Evolutionary conservation across 805 yeast genomes (phyloP).

Genomic region (Henningerozyma blattae): DNA sequence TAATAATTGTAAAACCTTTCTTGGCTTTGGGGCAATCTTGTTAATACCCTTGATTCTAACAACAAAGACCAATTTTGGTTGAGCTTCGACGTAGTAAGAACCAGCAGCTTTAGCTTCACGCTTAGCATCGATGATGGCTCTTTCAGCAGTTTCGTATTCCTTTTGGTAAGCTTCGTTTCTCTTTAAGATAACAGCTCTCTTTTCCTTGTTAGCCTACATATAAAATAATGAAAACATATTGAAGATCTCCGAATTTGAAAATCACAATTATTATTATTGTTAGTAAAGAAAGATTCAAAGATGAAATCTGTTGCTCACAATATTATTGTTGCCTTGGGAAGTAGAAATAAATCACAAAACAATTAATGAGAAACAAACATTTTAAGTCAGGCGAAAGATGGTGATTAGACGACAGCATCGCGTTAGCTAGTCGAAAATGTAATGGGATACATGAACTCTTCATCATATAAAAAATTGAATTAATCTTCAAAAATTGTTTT

Average conservation of each 20-base stretch:
- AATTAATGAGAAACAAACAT: too few species aligned
- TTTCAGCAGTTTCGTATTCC: slow-evolving; percentile 89
- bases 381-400: slow-evolving; percentile 60
- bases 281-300: too few species aligned
- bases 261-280: neutral
- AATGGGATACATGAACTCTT: slow-evolving; percentile 36
- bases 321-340: too few species aligned
- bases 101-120: slow-evolving; percentile 92
- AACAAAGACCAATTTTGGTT: slow-evolving; percentile 88
- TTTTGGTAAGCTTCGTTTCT: slow-evolving; percentile 95
- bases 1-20: slow-evolving; percentile 92
- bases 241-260: neutral
- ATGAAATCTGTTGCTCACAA: too few species aligned
- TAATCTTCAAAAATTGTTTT: too few species aligned
- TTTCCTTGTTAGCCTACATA: slow-evolving; percentile 36
- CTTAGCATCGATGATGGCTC: slow-evolving; percentile 75
- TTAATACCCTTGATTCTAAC: slow-evolving; percentile 98
- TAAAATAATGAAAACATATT: slow-evolving; percentile 1
- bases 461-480: slow-evolving; percentile 25
- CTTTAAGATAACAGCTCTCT: slow-evolving; percentile 66
- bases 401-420: slow-evolving; percentile 64
- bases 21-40: slow-evolving; percentile 98
- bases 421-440: slow-evolving; percentile 52
- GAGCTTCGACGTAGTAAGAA: slow-evolving; percentile 90
- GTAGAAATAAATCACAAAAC: too few species aligned